These are phyloP conservation scores for Nitzschia sp. DNA, from an alignment of 108 stramenopile genomes.

Conservation along the genomic window DNA sequence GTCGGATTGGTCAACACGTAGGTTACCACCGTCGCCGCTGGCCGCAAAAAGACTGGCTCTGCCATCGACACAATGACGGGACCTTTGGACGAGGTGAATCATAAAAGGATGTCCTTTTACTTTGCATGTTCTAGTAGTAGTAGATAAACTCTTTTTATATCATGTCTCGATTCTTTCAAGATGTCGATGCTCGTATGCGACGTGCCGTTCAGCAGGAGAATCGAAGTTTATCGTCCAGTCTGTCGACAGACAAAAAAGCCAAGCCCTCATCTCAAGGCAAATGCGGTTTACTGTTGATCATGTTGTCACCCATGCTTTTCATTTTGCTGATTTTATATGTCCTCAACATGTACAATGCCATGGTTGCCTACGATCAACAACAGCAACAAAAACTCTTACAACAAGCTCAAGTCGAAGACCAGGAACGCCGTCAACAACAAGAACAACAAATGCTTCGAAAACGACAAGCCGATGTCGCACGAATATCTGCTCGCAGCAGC, in stretches of 20 bases:
- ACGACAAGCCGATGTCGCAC: constrained; percentile 3
- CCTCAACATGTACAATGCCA: background rate
- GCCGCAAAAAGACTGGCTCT: too few species aligned
- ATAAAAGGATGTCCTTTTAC: background rate
- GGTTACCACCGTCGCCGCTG: too few species aligned
- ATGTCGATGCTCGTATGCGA: constrained; percentile 28
- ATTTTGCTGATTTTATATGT: background rate
- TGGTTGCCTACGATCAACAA: background rate
- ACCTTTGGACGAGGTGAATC: too few species aligned
- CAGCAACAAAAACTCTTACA: background rate
- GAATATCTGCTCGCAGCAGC: background rate
- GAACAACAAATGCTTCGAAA: constrained; percentile 1
- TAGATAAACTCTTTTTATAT: too few species aligned
- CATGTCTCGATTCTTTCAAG: background rate
- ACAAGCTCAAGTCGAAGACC: background rate
- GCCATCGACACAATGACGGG: too few species aligned
- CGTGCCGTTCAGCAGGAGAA: constrained; percentile 30
- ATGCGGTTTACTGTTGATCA: constrained; percentile 13
- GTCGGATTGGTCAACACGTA: too few species aligned
- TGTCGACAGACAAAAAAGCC: background rate
- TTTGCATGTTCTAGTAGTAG: background rate
- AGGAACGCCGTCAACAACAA: constrained; percentile 2
- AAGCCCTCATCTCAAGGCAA: background rate
- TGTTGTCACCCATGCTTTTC: constrained; percentile 6
- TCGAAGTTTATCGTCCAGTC: background rate